phyloP scores from a whole-genome alignment of 2,329 filamentous ascomycete genomes.

The Fusarium keratoplasticum region DNA sequence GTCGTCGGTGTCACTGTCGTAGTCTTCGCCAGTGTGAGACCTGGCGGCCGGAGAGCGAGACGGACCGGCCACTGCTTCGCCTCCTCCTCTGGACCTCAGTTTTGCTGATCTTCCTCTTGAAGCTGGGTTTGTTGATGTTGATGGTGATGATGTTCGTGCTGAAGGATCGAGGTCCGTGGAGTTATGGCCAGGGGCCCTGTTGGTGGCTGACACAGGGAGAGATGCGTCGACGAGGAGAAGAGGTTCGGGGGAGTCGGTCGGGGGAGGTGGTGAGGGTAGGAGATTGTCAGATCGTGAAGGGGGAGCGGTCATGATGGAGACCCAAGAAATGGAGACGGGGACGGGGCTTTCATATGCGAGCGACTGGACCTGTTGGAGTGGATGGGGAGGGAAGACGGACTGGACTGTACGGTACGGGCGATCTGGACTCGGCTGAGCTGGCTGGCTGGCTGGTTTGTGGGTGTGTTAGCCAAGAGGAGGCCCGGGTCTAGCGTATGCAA shows the following conservation, averaged over 20 bases:
- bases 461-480: slow-evolving; percentile 25
- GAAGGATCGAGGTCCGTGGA: slow-evolving; percentile 8
- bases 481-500: slow-evolving; percentile 38
- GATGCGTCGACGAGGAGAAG: slow-evolving; percentile 22
- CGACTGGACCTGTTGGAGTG: slow-evolving; percentile 4
- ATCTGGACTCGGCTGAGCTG: slow-evolving; percentile 18
- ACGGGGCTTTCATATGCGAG: slow-evolving; percentile 41
- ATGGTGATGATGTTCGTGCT: slow-evolving; percentile 14
- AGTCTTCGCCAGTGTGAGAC: slow-evolving; percentile 43
- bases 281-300: slow-evolving; percentile 30
- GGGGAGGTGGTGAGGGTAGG: slow-evolving; percentile 18
- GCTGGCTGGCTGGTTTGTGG: slow-evolving; percentile 10
- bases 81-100: slow-evolving; percentile 19
- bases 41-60: slow-evolving; percentile 26
- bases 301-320: slow-evolving; percentile 40
- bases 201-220: slow-evolving; percentile 9
- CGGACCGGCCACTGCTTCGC: slow-evolving; percentile 30
- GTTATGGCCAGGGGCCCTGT: background rate
- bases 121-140: slow-evolving; percentile 18
- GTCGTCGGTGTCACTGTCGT: slow-evolving; percentile 51
- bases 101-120: slow-evolving; percentile 13
- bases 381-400: background rate
- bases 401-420: slow-evolving; percentile 11
- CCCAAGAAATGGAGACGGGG: slow-evolving; percentile 37
- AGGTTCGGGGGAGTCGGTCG: slow-evolving; percentile 20